Percentiles rank a stretch among this genome's conserved stretches.
These are phyloP conservation scores for Trypethelium eluteriae DNA, from an alignment of 495 filamentous ascomycete genomes.

Conservation along the genomic window DNA sequence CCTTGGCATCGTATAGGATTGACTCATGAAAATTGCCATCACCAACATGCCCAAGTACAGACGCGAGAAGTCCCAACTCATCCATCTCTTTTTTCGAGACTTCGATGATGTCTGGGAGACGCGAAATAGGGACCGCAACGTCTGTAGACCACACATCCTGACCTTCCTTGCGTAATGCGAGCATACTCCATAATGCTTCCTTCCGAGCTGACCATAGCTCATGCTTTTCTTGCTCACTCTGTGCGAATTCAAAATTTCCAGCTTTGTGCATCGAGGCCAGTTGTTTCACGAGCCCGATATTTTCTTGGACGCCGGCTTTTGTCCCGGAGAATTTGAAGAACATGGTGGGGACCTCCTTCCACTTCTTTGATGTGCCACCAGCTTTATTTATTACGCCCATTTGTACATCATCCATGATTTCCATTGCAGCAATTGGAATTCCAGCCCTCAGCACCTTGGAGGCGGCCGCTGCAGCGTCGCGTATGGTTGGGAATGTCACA, in stretches of 20 bases:
- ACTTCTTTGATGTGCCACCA: constrained; percentile 61
- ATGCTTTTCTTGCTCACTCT: constrained; percentile 55
- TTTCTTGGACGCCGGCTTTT: constrained; percentile 66
- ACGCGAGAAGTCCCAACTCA: constrained; percentile 56
- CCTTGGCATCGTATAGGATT: constrained; percentile 57
- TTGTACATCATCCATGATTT: constrained; percentile 88
- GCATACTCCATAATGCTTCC: constrained; percentile 55
- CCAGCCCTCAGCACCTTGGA: constrained; percentile 70
- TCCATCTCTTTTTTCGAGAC: constrained; percentile 66
- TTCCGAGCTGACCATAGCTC: constrained; percentile 87
- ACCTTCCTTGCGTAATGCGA: constrained; percentile 50
- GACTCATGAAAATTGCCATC: constrained; percentile 83
- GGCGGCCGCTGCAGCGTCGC: constrained; percentile 73
- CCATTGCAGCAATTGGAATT: constrained; percentile 78
- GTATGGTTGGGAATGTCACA: constrained; percentile 68
- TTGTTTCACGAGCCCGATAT: constrained; percentile 61
- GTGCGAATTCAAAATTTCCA: constrained; percentile 72
- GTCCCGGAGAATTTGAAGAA: constrained; percentile 95
- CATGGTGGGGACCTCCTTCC: constrained; percentile 75
- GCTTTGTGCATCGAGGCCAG: constrained; percentile 57
- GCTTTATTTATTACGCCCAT: constrained; percentile 85
- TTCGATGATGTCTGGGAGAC: constrained; percentile 67
- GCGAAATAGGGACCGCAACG: constrained; percentile 70
- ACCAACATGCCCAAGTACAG: constrained; percentile 75
- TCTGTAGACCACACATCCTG: constrained; percentile 78